These are phyloP conservation scores for Colletotrichum camelliae DNA, from an alignment of 2,329 filamentous ascomycete genomes.

Conservation along the genomic window DNA sequence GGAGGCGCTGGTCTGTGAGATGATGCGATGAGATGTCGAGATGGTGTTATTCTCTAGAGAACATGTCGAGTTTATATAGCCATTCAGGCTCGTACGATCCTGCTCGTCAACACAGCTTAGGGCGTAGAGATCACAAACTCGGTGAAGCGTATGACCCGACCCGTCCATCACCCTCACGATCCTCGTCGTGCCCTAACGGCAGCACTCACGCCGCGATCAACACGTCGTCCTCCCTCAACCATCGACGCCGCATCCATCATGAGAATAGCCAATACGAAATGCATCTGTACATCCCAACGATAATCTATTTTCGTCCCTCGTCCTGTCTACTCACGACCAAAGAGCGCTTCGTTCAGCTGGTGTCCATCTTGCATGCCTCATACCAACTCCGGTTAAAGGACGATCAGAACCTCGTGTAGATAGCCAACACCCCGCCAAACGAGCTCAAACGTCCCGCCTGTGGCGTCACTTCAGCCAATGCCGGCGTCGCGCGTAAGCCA, in stretches of 20 bases:
- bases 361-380: not conserved
- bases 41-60: not conserved
- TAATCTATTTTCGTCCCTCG: not conserved
- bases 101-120: not conserved
- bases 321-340: not conserved
- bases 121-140: not conserved
- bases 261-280: not conserved
- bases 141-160: not conserved
- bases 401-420: not conserved
- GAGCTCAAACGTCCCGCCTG: not conserved
- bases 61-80: not conserved
- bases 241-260: not conserved
- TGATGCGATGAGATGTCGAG: not conserved
- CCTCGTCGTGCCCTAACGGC: not conserved
- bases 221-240: not conserved
- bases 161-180: not conserved
- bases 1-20: not conserved
- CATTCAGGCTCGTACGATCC: not conserved
- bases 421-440: not conserved
- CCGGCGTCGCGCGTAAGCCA: not conserved
- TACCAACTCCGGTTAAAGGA: not conserved
- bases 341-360: not conserved
- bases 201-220: not conserved
- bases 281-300: not conserved
- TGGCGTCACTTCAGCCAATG: not conserved